Conservation (phyloP, 208 protist genomes). For the Crithidia acanthocephali region DNA sequence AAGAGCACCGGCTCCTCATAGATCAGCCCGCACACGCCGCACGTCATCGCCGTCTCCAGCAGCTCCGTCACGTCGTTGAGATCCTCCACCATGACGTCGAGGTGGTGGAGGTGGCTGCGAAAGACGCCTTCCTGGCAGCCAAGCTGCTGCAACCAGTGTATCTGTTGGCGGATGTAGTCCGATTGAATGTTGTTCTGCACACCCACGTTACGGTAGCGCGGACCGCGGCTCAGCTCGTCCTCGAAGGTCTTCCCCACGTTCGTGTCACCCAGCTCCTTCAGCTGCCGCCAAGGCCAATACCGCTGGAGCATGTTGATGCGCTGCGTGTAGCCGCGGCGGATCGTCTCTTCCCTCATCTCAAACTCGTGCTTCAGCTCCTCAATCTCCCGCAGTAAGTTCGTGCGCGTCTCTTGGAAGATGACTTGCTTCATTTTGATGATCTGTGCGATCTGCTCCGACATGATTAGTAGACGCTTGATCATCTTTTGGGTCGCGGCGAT, state of each 20-base stretch:
- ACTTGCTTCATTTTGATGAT: constrained; percentile 42
- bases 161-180: constrained; percentile 77
- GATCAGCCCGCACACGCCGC: constrained; percentile 74
- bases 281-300: constrained; percentile 89
- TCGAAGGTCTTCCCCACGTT: constrained; percentile 76
- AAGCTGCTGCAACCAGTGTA: constrained; percentile 76
- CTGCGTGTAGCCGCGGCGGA: constrained; percentile 68
- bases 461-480: constrained; percentile 49
- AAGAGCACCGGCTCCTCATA: constrained; percentile 87
- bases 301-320: constrained; percentile 83
- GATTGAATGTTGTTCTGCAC: constrained; percentile 87
- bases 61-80: constrained; percentile 85
- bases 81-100: constrained; percentile 82
- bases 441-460: constrained; percentile 59
- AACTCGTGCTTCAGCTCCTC: constrained; percentile 38
- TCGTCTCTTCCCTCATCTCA: constrained; percentile 41
- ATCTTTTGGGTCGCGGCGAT: constrained; percentile 57
- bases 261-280: constrained; percentile 80
- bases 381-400: constrained; percentile 53
- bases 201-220: constrained; percentile 78
- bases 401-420: constrained; percentile 29
- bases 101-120: constrained; percentile 55
- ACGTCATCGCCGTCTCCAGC: constrained; percentile 76
- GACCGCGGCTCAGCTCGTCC: constrained; percentile 81
- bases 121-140: constrained; percentile 61